Evolutionary conservation across 2,329 filamentous ascomycete species (phyloP).

Genomic region (Diaporthe sp.): DNA sequence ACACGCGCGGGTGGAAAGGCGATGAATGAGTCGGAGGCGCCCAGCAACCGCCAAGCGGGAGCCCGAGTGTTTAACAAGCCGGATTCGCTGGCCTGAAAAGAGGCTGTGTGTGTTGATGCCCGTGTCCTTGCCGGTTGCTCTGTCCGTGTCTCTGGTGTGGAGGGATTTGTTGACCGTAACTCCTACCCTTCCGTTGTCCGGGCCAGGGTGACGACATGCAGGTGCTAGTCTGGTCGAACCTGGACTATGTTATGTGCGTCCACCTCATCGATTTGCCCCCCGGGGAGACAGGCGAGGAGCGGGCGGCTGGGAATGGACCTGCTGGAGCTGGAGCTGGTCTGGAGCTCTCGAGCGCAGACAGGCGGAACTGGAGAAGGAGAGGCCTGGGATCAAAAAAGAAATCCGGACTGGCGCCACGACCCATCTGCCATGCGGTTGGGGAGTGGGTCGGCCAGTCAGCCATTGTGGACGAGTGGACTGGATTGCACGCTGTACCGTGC

Average conservation of each 20-base stretch:
- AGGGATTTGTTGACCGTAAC: slow-evolving; percentile 15
- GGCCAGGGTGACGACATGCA: slow-evolving; percentile 30
- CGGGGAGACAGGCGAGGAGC: slow-evolving; percentile 19
- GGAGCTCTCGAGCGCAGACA: slow-evolving; percentile 7
- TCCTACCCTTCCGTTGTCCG: slow-evolving; percentile 9
- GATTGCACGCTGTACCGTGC: slow-evolving; percentile 23
- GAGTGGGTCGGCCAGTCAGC: not conserved
- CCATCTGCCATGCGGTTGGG: slow-evolving; percentile 22
- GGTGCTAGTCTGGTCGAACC: slow-evolving; percentile 5
- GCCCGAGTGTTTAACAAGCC: slow-evolving; percentile 7
- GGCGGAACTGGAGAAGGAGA: slow-evolving; percentile 37
- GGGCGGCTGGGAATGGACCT: slow-evolving; percentile 29
- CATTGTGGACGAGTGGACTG: slow-evolving; percentile 11
- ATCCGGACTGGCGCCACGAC: slow-evolving; percentile 36
- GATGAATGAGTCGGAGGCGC: slow-evolving; percentile 29
- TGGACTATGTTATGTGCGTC: slow-evolving; percentile 13
- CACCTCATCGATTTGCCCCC: slow-evolving; percentile 26
- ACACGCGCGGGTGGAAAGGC: slow-evolving; percentile 28
- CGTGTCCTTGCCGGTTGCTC: not conserved
- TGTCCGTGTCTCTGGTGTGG: not conserved
- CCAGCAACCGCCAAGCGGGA: slow-evolving; percentile 19
- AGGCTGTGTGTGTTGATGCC: slow-evolving; percentile 23
- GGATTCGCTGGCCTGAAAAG: slow-evolving; percentile 3
- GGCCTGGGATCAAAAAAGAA: slow-evolving; percentile 40
- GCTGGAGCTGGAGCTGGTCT: slow-evolving; percentile 24